Evolutionary conservation across 768 basidiomycete genomes (phyloP).

Genomic region (Clavaria fumosa): DNA sequence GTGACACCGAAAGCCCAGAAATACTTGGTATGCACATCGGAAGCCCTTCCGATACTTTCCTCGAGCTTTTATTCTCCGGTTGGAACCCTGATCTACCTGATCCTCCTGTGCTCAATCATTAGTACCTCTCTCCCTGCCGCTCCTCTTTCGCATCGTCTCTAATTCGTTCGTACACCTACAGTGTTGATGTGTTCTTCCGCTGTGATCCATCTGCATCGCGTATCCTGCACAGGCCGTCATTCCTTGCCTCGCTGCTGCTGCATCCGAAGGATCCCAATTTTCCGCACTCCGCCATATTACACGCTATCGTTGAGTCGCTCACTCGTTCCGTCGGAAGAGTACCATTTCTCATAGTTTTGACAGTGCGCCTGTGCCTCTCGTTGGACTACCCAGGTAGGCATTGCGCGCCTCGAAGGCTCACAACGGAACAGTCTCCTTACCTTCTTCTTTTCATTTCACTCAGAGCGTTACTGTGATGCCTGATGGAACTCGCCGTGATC

Average conservation of each 20-base stretch:
- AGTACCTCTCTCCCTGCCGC: no score
- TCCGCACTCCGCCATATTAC: constrained; percentile 79
- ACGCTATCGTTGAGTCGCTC: constrained; percentile 58
- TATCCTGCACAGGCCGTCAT: constrained; percentile 67
- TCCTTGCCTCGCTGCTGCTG: constrained; percentile 64
- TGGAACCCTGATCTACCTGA: constrained; percentile 82
- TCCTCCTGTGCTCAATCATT: constrained; percentile 55
- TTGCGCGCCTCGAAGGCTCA: no score
- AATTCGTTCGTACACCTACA: constrained; percentile 16
- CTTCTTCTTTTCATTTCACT: no score
- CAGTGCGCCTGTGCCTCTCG: constrained; percentile 76
- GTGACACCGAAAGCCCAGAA: constrained; percentile 38
- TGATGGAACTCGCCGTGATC: constrained; percentile 67
- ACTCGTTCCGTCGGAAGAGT: constrained; percentile 2
- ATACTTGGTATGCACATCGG: constrained; percentile 23
- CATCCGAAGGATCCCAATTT: constrained; percentile 72
- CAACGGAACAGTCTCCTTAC: no score
- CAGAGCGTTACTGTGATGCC: constrained; percentile 48
- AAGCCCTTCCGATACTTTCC: constrained; percentile 31
- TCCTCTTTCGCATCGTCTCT: no score
- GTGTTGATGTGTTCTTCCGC: constrained; percentile 78
- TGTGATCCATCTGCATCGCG: constrained; percentile 79
- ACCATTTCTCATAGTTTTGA: constrained; percentile 9
- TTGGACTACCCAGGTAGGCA: no score
- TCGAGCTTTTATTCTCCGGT: constrained; percentile 57